Evolutionary conservation across 257 asterid genomes (phyloP), one percentile per base, ranked within the genome.

Genomic region (Nicotiana noctiflora): DNA sequence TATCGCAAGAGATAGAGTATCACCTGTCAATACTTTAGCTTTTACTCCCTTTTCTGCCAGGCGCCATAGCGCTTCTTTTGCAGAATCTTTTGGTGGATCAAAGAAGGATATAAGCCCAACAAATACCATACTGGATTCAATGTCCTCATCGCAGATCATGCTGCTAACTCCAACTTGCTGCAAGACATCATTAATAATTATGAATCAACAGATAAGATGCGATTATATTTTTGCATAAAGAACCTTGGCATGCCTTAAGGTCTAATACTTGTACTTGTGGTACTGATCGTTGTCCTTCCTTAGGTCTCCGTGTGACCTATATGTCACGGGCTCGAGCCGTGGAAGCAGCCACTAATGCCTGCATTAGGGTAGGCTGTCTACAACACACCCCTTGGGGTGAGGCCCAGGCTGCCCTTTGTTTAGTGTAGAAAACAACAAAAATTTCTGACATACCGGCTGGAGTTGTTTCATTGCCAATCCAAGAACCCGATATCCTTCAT

Each of bases 81-180:
- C 85, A 55, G 85, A 77, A 59, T 82, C 85, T 51, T 82, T 82
- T 56, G 82, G 80, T 13, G 82, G 85, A 55, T 82, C 82, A 5
- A 66, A 25, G 62, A 82, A 82, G 25, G 82, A 65, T 55, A 82
- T 34, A 15, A 82, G 74, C 32, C 85, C 85, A 53, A 82, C 27
- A 63, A 82, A 78, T 10, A 78, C 70, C 85, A 82, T 77, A 53
- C 68, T 31, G n/a, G 75, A 82, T 78, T 82, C 85, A 57, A 56
- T 37, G 2, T 46, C 25, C 46, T 66, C 80, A n/a, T 82, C 85
- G 44, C 4, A 66, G 32, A 55, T 52, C 49, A 23, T 55, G 44
- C 68, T 52, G 34, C 84, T 68, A 13, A 40, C 29, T 13, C 21
- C 37, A 2, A 65, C 17, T 32, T 63, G 64, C 84, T 82, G 78